phyloP scores from a whole-genome alignment of 768 basidiomycete species.

The Pholiota molesta region DNA sequence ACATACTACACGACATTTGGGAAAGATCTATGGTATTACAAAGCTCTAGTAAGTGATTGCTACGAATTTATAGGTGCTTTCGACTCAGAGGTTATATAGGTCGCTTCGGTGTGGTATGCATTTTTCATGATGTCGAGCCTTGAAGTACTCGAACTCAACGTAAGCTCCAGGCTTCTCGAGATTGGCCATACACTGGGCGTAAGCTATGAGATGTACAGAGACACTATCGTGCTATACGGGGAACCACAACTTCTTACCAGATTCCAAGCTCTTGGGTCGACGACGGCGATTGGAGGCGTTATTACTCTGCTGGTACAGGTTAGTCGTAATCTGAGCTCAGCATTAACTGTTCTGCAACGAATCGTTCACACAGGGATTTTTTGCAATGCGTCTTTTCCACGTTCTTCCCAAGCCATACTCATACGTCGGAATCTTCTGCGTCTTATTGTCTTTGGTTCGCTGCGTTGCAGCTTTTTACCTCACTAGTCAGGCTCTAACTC shows the following conservation, averaged over 20 bases:
- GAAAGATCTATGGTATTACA: slow-evolving; percentile 25
- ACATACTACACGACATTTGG: slow-evolving; percentile 25
- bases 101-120: slow-evolving; percentile 12
- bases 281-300: slow-evolving; percentile 28
- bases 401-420: slow-evolving; percentile 29
- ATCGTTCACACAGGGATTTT: slow-evolving; percentile 28
- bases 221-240: slow-evolving; percentile 31
- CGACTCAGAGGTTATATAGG: background rate
- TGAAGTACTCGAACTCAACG: background rate
- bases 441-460: slow-evolving; percentile 25
- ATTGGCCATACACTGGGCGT: slow-evolving; percentile 29
- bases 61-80: background rate
- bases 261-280: slow-evolving; percentile 23
- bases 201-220: slow-evolving; percentile 30
- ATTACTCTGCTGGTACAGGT: slow-evolving; percentile 35
- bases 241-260: slow-evolving; percentile 23
- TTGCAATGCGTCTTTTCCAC: slow-evolving; percentile 31
- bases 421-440: slow-evolving; percentile 30
- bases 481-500: slow-evolving; percentile 23
- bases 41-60: slow-evolving; percentile 22
- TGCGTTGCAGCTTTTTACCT: slow-evolving; percentile 31
- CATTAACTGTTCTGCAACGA: background rate
- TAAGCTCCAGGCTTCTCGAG: slow-evolving; percentile 27
- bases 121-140: background rate
- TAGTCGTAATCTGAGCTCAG: slow-evolving; percentile 8